Conservation (phyloP, 1,139 yeast species). For the Nadsonia commutata region DNA sequence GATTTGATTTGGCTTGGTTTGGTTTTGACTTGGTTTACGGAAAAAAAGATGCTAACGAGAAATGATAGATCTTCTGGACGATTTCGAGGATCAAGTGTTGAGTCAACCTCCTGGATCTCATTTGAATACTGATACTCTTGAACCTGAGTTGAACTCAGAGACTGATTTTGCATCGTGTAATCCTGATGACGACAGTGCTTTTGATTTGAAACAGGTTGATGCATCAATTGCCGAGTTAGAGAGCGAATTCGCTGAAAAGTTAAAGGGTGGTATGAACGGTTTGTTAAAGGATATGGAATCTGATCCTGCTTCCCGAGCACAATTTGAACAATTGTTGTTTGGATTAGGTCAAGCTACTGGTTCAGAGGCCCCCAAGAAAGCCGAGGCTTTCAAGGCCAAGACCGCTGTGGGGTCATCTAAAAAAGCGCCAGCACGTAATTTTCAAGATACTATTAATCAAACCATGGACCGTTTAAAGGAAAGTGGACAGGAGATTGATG, state of each 20-base stretch:
- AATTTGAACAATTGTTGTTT: constrained; percentile 37
- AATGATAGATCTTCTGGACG: constrained; percentile 23
- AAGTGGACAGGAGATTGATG: constrained; percentile 41
- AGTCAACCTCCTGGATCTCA: constrained; percentile 44
- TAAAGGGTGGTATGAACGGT: constrained; percentile 25
- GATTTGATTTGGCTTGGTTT: too few relatives aligned
- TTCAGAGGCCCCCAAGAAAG: constrained; percentile 9
- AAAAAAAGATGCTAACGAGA: too few relatives aligned
- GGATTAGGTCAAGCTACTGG: constrained; percentile 31
- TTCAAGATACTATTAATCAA: constrained; percentile 65
- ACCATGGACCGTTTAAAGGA: constrained; percentile 61
- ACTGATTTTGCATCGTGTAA: background rate
- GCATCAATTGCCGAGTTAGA: constrained; percentile 22
- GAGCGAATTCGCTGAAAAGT: constrained; percentile 28
- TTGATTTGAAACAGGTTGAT: constrained; percentile 6
- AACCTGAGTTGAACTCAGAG: constrained; percentile 16
- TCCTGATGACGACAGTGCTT: constrained; percentile 1
- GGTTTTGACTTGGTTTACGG: too few relatives aligned
- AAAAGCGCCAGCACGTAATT: constrained; percentile 20
- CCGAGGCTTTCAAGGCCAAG: constrained; percentile 6
- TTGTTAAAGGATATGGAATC: constrained; percentile 45
- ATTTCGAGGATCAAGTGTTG: constrained; percentile 53
- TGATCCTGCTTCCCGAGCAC: constrained; percentile 46
- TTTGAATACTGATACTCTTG: constrained; percentile 6
- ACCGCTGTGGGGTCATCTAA: constrained; percentile 3